These are phyloP conservation scores for Phytophthora ramorum DNA, from an alignment of 352 stramenopile genomes.

Conservation along the genomic window DNA sequence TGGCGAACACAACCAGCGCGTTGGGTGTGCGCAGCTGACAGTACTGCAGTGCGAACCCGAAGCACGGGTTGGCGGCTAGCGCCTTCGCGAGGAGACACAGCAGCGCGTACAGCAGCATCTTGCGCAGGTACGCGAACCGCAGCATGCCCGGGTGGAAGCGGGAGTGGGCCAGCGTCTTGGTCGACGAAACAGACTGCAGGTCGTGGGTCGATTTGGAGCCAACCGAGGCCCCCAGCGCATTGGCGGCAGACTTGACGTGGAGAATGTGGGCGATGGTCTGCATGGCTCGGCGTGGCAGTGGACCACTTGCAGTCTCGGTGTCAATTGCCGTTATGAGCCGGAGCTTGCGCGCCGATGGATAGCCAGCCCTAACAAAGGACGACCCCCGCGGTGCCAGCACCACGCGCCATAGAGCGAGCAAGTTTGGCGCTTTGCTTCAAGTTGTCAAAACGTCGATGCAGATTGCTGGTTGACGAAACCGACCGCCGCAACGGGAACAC, in stretches of 20 bases:
- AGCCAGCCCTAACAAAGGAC: neutral
- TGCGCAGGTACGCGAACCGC: constrained; percentile 29
- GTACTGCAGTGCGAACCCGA: constrained; percentile 34
- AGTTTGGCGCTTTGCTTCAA: constrained; percentile 9
- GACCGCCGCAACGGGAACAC: neutral
- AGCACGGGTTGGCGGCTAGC: constrained; percentile 27
- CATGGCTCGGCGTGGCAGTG: constrained; percentile 1
- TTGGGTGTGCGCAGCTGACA: constrained; percentile 30
- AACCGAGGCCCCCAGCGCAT: neutral
- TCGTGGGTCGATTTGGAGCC: neutral
- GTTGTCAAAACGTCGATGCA: constrained; percentile 4
- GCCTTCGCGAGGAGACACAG: constrained; percentile 31
- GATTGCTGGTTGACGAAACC: constrained; percentile 19
- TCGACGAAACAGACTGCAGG: neutral
- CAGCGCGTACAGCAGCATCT: constrained; percentile 32
- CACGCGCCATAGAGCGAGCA: neutral
- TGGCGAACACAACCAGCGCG: constrained; percentile 28
- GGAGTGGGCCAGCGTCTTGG: neutral
- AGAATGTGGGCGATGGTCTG: constrained; percentile 5
- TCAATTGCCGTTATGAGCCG: constrained; percentile 17
- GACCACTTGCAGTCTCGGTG: constrained; percentile 1
- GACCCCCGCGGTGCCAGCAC: neutral
- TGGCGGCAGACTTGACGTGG: neutral
- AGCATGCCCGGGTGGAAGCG: constrained; percentile 15
- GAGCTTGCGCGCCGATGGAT: neutral